Evolutionary conservation across 805 yeast genomes (phyloP), one percentile per base, ranked within the genome.

Genomic region (Sugiyamaella mastotermitis): DNA sequence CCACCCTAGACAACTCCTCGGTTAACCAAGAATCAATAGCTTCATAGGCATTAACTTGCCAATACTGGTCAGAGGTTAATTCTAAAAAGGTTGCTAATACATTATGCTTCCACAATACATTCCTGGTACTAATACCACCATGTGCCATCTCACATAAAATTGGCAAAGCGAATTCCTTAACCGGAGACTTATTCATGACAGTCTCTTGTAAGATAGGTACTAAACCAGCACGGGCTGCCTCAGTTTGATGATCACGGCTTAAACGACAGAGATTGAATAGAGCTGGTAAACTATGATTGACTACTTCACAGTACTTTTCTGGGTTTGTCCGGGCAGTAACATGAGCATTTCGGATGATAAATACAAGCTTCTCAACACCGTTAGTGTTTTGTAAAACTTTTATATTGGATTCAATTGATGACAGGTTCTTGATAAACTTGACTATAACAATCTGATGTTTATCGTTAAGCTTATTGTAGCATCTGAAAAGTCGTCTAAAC

Each of bases 1-100:
- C 43, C 3, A 48, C 46, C n/a, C n/a, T n/a, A 30, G 47, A 32
- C 18, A 42, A 35, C 22, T 58, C 60, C 9, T 53, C 58, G 7
- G 49, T 52, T 16, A 58, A 43, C 68, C 68, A 62, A 1, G 53
- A 51, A 3, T 51, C 47, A 2, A 75, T 59, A 0, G 78, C 68
- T 20, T 74, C 78, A 43, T 72, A 60, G 2, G 78, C 74, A 50
- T 69, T 72, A 14, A 71, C 67, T 51, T 72, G 77, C 79, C 80
- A 75, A 47, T 74, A 72, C 0, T 75, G 69, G 47, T 76, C 78
- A 7, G 63, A 46, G 3, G 72, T 50, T 11, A 75, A 57, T 11
- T 57, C 53, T 25, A 64, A 57, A 41, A 74, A 51, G 7, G 55
- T 60, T 3, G 57, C 49, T 18, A 72, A 49, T 4, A 70, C 65